Base-by-base conservation (phyloP, 495 filamentous ascomycete species). In the Aspergillus baeticus region DNA sequence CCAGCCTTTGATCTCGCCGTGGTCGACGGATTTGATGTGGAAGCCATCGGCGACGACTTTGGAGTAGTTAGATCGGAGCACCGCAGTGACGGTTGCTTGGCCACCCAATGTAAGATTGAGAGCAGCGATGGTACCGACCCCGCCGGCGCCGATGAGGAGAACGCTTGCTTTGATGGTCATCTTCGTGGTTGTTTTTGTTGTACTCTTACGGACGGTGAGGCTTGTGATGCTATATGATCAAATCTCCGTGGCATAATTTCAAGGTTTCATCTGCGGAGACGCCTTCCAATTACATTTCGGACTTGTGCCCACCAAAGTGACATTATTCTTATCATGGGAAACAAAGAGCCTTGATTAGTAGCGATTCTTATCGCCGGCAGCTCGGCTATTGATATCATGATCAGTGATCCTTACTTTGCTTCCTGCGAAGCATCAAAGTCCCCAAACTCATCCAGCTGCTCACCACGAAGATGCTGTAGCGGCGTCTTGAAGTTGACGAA, bases 21-120 rank as follows among this genome's bases (percentile, higher is more conserved):
- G 63, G 22, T 74, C 63, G 15, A 51, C 58, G 1, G 80, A 84
- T 26, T 77, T 54, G 60, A 86, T 81, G 14, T 62, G 58, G 62
- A 82, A 81, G 15, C 82, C 84, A 23, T 80, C 49, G 8, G 67
- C 41, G 31, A 65, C 64, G 23, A 77, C 80, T 5, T 60, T 67
- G 1, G 67, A 66, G 65, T 79, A 85, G 67, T 85, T 87, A 3
- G 80, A 83, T 26, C 84, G 75, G 51, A 81, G 77, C 14, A 86
- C 68, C 1, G 76, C 69, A 5, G 78, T 79, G 31, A 83, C 74
- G 5, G 48, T 55, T 17, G 73, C 74, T 2, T 38, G 45, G 3
- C 68, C 63, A 22, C 73, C 73, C 11, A 65, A 59, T 35, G 75
- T 62, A 6, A 87, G 69, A 18, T 78, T 69, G 48, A 76, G 76